A percentile compares a stretch with the other conserved stretches of the same genome.
These are phyloP conservation scores for Amylostereum areolatum DNA, from an alignment of 1,284 basidiomycete genomes.

Conservation along the genomic window DNA sequence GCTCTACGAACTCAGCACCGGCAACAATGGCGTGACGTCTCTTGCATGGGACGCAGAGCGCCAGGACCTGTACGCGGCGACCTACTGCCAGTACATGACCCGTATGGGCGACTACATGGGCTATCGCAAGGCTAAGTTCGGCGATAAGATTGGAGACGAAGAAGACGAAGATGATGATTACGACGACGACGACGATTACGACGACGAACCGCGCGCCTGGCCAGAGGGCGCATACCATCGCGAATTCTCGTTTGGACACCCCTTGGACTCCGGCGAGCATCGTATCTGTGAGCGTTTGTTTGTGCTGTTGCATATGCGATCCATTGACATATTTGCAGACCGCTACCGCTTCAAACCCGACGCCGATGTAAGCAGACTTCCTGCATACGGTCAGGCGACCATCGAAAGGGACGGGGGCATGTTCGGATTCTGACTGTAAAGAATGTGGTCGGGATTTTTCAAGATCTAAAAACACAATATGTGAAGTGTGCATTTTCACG, in stretches of 20 bases:
- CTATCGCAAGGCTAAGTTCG: neutral
- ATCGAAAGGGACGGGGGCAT: no score
- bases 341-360: neutral
- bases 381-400: neutral
- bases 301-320: no score
- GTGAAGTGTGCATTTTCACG: no score
- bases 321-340: neutral
- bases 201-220: neutral
- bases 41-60: conserved; percentile 3
- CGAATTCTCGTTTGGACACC: neutral
- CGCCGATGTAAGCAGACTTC: neutral
- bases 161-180: no score
- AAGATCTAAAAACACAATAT: no score
- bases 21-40: conserved; percentile 1
- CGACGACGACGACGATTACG: no score
- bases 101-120: neutral
- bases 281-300: neutral
- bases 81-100: neutral
- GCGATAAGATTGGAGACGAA: neutral
- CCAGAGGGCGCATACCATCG: neutral
- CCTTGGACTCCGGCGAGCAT: neutral
- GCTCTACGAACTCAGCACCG: conserved; percentile 5
- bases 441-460: no score
- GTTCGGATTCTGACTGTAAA: no score
- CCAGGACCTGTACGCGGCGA: neutral